Evolutionary conservation across 257 asterid genomes (phyloP).

Genomic region (Cynanchum wilfordii): DNA sequence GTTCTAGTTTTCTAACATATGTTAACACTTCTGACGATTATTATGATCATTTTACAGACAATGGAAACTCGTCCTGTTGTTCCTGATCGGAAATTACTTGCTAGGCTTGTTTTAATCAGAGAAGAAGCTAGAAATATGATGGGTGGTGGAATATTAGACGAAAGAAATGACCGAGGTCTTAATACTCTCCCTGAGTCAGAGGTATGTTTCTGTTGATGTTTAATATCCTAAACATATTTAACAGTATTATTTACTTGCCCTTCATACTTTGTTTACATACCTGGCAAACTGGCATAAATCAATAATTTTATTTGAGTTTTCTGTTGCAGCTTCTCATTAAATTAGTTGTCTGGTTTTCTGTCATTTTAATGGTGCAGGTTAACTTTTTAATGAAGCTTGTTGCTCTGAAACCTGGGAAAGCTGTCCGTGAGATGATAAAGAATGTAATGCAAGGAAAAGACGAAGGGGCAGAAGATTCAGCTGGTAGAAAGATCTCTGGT

Average conservation of each 20-base stretch:
- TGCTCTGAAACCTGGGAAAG: constrained; percentile 75
- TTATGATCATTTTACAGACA: constrained; percentile 35
- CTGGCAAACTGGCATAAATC: not conserved
- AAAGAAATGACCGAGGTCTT: constrained; percentile 91
- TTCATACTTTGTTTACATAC: not conserved
- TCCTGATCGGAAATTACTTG: constrained; percentile 91
- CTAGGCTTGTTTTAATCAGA: constrained; percentile 89
- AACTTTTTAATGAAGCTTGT: constrained; percentile 84
- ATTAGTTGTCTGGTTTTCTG: constrained; percentile 11
- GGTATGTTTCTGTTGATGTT: constrained; percentile 40
- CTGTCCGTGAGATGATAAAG: constrained; percentile 80
- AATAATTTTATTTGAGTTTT: not conserved
- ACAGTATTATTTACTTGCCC: not conserved
- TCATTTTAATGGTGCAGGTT: constrained; percentile 46
- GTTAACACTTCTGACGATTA: not conserved
- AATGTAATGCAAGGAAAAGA: constrained; percentile 82
- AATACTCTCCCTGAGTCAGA: constrained; percentile 86
- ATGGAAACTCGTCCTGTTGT: constrained; percentile 83
- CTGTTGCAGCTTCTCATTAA: constrained; percentile 17
- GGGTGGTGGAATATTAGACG: constrained; percentile 97
- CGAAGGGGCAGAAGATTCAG: constrained; percentile 63
- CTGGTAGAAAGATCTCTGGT: constrained; percentile 25
- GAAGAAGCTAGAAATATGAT: constrained; percentile 98
- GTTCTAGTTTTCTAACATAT: not conserved
- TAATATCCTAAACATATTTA: not conserved